Base-by-base conservation (phyloP, 805 yeast species). In the Candida incommunis region DNA sequence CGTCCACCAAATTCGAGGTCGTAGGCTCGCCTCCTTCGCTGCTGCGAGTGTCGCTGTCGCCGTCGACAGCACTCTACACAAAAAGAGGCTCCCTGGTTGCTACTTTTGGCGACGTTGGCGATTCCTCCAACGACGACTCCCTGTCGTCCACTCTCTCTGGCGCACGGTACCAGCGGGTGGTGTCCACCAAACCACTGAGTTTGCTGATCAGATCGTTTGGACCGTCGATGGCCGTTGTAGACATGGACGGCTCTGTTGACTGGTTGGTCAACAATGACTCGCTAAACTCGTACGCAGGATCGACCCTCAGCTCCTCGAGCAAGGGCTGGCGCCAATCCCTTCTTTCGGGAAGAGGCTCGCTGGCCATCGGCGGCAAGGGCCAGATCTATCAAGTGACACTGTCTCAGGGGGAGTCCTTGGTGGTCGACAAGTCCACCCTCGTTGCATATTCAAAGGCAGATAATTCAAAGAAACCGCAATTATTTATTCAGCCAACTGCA, bases 311-410 rank as follows among this genome's bases (percentile, higher is more conserved):
- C n/a, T 11, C 37, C n/a, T 16, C 13, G 5, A 9, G 7, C 7
- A 11, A 18, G n/a, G 37, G 37, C 20, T 31, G 37, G 37, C 13
- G 37, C 7, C 11, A 7, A 7, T 31, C 37, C n/a, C 37, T 31
- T 16, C 9, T 43, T 13, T 43, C 46, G 7, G 63, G 60, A 1
- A 47, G 50, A n/a, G 61, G 64, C 1, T 50, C 58, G 15, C 26
- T 63, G 15, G 59, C 62, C 15, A 44, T 64, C 7, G 54, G 50
- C n/a, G 65, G 66, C 2, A 35, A 51, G 11, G 59, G 60, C 1
- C 63, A 64, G 3, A 47, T 60, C 13, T 58, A 57, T 43, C 52
- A 58, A 21, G 43, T 63, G 21, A 31, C 40, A 1, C 45, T 62
- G 24, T 50, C 48, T 1, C 41, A 49, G 9, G 52, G 46, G 22